Evolutionary conservation across 495 filamentous ascomycete genomes (phyloP).

Genomic region (Hypoxylon trugodes): DNA sequence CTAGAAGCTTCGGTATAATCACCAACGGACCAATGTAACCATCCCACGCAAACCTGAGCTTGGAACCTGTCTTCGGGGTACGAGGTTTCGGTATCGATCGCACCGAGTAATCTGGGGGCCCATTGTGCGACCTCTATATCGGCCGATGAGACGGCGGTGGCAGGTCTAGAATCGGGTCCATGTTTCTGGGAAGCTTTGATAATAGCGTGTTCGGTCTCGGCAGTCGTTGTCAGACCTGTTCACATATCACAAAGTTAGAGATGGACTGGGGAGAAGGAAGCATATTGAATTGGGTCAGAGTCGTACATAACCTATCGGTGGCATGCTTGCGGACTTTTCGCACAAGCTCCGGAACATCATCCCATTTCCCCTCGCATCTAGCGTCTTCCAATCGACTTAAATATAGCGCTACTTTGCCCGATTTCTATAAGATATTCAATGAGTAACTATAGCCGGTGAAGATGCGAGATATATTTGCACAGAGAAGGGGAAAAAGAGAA

Average conservation of each 20-base stretch:
- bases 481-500: not conserved
- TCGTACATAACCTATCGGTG: slow-evolving; percentile 82
- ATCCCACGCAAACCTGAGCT: slow-evolving; percentile 80
- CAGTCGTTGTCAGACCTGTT: slow-evolving; percentile 78
- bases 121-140: slow-evolving; percentile 57
- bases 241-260: slow-evolving; percentile 13
- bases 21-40: slow-evolving; percentile 79
- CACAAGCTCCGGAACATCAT: slow-evolving; percentile 85
- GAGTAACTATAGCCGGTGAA: slow-evolving; percentile 9
- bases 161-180: slow-evolving; percentile 49
- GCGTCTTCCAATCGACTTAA: slow-evolving; percentile 81
- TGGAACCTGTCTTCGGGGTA: slow-evolving; percentile 77
- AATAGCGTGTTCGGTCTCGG: slow-evolving; percentile 74
- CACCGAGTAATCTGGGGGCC: slow-evolving; percentile 70
- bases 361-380: slow-evolving; percentile 88
- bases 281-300: slow-evolving; percentile 9
- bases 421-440: slow-evolving; percentile 46
- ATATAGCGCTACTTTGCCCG: slow-evolving; percentile 79
- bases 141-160: slow-evolving; percentile 45
- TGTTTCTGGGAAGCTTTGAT: slow-evolving; percentile 58
- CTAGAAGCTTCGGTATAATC: slow-evolving; percentile 69
- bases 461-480: not conserved
- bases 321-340: slow-evolving; percentile 95
- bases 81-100: slow-evolving; percentile 67
- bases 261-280: not conserved